Base-by-base conservation (phyloP, 805 yeast species). In the Yamadazyma laniorum region DNA sequence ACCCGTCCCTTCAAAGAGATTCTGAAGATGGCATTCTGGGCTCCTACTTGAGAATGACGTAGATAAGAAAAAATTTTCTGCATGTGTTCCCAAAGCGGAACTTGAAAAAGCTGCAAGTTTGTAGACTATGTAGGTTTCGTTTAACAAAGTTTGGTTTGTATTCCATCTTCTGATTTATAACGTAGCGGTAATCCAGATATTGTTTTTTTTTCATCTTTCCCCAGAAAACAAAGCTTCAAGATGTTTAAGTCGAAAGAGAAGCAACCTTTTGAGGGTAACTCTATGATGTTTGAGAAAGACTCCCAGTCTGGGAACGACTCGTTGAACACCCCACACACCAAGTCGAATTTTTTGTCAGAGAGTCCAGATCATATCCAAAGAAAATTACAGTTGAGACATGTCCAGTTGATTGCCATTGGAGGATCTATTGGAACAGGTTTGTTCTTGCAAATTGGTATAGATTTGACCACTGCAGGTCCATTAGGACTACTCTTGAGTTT, bases 401-500 rank as follows among this genome's bases (percentile, higher is more conserved):
- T 42, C 13, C 45, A 43, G 21, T 35, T 43, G 14, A 48, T 59
- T 12, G 56, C 56, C 9, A 40, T 40, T 26, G 54, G 59, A 11
- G 59, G 59, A 4, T 40, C 51, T 29, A 48, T 53, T 27, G 44
- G 48, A 29, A 38, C 49, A 23, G 52, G 53, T 1, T 31, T 45
- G 19, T 45, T 45, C 27, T 26, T 45, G 16, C 32, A 37, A 21
- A 45, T 45, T 19, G 49, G 49, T 29, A 37, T 31, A 2, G 49
- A 42, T 3, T 51, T 64, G 34, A 52, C 51, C 11, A 35, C 40
- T 6, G 66, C 62, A 3, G 70, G 70, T 3, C 70, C 70, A 6
- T 52, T 64, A 39, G 65, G 65, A 1, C 53, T 64, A 25, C 48
- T 64, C 3, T 48, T 63, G 29, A 47, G 59, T 4, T 63, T 59